Base-by-base conservation (phyloP, 345 rosid species). In the Acer negundo region DNA sequence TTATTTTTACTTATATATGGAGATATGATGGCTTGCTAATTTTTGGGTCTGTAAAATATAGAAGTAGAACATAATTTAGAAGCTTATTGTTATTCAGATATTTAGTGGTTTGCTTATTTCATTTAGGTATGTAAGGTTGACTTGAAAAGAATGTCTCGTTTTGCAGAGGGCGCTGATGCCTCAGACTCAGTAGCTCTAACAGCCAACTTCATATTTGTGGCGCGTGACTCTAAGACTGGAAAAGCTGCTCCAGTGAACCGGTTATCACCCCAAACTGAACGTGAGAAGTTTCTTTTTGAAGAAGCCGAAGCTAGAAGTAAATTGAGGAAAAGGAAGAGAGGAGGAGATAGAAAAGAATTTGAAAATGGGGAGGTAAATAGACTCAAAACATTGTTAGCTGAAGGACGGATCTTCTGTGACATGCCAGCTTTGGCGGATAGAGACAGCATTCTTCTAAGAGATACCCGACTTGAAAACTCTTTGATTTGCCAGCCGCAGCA, bases 401-500 rank as follows among this genome's bases (percentile, higher is more conserved):
- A 91, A 83, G 97, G 98, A 77, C 82, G 97, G 72, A 80, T 93
- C 67, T 89, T 94, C 81, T 89, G 90, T 70, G 94, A 89, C 82
- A 88, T 88, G 93, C 97, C 95, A 47, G 93, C 97, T 40, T 87
- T 91, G 78, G 98, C 94, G 11, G 95, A 92, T 80, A 86, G 97
- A 83, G 76, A 92, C 78, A 94, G 94, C 88, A 93, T 91, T 85
- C 95, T 90, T 85, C 79, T 92, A 31, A 85, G 88, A 85, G 92
- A 91, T 77, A 90, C 97, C 6, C 78, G 83, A 59, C 91, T 89
- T 5, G 94, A 91, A 56, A 89, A 90, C 75, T 88, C 94, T 12
- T 84, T 91, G 66, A 88, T 91, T 71, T 91, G 97, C 82, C 94
- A 91, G 82, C 94, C 97, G n/a, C 98, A 92, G 80, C 91, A 90